These are phyloP conservation scores for Xanthoconium stramineum DNA, from an alignment of 768 basidiomycete genomes.

Conservation along the genomic window DNA sequence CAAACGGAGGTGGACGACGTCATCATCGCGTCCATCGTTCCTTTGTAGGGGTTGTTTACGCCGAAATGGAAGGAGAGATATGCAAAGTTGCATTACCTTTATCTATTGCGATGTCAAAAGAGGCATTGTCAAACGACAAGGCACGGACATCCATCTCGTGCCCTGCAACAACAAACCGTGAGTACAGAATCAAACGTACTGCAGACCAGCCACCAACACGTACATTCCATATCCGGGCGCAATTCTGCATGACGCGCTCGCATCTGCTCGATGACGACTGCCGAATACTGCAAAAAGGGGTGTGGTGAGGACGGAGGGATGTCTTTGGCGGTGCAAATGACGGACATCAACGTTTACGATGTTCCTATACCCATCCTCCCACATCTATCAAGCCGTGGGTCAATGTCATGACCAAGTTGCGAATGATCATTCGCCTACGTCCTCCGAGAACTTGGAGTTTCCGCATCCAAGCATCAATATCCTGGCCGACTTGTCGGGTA, in stretches of 20 bases:
- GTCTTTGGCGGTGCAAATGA: constrained; percentile 16
- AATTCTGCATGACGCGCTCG: constrained; percentile 42
- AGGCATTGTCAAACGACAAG: constrained; percentile 51
- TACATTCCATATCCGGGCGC: constrained; percentile 73
- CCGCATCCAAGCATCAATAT: constrained; percentile 86
- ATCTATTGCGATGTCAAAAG: constrained; percentile 81
- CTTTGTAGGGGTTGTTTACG: constrained; percentile 22
- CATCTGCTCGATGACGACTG: constrained; percentile 75
- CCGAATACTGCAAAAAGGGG: constrained; percentile 56
- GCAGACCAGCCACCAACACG: constrained; percentile 9
- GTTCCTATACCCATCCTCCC: constrained; percentile 79
- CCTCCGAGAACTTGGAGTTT: constrained; percentile 76
- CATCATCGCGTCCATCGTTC: constrained; percentile 92
- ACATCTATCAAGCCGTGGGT: constrained; percentile 57
- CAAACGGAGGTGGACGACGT: constrained; percentile 79
- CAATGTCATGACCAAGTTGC: neutral
- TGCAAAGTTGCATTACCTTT: constrained; percentile 48
- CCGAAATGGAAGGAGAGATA: neutral
- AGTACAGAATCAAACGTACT: neutral
- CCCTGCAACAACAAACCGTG: constrained; percentile 44
- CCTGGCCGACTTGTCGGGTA: constrained; percentile 57
- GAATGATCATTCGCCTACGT: constrained; percentile 38
- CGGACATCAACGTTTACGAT: constrained; percentile 75
- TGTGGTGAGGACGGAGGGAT: neutral
- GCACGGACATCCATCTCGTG: constrained; percentile 79